These are phyloP conservation scores for Ganoderma multipileum DNA, from an alignment of 1,284 basidiomycete genomes.

Conservation along the genomic window DNA sequence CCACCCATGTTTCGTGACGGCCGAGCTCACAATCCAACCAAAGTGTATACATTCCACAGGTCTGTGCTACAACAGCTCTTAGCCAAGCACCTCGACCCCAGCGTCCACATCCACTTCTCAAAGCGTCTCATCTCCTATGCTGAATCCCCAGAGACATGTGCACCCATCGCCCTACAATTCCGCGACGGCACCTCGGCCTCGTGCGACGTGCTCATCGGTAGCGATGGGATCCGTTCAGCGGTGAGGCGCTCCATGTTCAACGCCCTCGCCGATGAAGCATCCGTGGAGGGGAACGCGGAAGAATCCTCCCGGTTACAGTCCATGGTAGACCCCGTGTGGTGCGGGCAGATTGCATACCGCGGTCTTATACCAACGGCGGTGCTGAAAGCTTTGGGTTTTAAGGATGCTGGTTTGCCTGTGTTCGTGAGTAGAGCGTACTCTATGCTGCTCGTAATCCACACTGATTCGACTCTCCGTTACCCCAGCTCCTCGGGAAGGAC, in stretches of 20 bases:
- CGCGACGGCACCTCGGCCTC: conserved; percentile 44
- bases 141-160: conserved; percentile 13
- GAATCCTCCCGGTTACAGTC: neutral
- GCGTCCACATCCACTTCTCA: conserved; percentile 44
- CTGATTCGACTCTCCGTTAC: neutral
- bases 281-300: neutral
- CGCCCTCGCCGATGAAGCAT: conserved; percentile 13
- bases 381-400: conserved; percentile 20
- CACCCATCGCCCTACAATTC: conserved; percentile 39
- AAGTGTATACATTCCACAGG: conserved; percentile 47
- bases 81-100: conserved; percentile 42
- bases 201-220: conserved; percentile 54
- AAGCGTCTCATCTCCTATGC: conserved; percentile 47
- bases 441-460: neutral
- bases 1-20: conserved; percentile 9
- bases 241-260: conserved; percentile 46
- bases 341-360: conserved; percentile 28
- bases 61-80: conserved; percentile 51
- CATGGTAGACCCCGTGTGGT: conserved; percentile 25
- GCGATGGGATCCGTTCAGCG: conserved; percentile 55
- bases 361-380: conserved; percentile 16
- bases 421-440: conserved; percentile 16
- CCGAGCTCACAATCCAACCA: neutral
- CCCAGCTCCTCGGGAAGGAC: conserved; percentile 17
- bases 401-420: conserved; percentile 12